phyloP scores from a whole-genome alignment of 2,329 filamentous ascomycete species.

The Teratosphaeria nubilosa region DNA sequence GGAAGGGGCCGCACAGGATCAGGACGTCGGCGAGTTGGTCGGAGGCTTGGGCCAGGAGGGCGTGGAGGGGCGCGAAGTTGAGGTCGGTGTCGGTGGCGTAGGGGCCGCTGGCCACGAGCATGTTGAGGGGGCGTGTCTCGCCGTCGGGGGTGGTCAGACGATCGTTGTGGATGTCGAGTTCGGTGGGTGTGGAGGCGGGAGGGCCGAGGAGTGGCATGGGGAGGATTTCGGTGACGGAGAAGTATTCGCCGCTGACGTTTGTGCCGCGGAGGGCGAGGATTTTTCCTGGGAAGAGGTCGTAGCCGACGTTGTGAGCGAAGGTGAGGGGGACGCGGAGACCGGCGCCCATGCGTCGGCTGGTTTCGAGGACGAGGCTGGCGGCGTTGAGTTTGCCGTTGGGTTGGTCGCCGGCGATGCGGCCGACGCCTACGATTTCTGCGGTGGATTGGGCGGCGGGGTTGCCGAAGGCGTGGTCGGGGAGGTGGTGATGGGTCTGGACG shows the following conservation, averaged over 20 bases:
- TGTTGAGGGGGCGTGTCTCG: conserved; percentile 55
- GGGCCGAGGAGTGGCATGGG: conserved; percentile 62
- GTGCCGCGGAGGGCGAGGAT: conserved; percentile 79
- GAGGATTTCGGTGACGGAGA: conserved; percentile 68
- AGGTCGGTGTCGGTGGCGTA: conserved; percentile 91
- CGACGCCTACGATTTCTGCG: conserved; percentile 78
- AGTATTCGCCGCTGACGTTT: conserved; percentile 77
- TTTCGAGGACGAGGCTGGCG: conserved; percentile 79
- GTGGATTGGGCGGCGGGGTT: conserved; percentile 79
- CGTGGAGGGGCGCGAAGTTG: conserved; percentile 75
- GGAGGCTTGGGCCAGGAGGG: conserved; percentile 67
- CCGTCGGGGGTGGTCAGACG: conserved; percentile 55
- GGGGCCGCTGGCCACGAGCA: conserved; percentile 73
- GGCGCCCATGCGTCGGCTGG: conserved; percentile 70
- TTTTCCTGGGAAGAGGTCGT: conserved; percentile 88
- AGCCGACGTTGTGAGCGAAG: conserved; percentile 54
- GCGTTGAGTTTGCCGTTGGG: conserved; percentile 77
- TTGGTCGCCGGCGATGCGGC: conserved; percentile 81
- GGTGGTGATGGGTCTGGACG: conserved; percentile 60
- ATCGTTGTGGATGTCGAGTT: conserved; percentile 59
- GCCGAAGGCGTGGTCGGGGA: conserved; percentile 74
- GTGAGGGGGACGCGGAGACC: conserved; percentile 74
- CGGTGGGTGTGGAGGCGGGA: conserved; percentile 58
- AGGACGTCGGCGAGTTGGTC: conserved; percentile 67
- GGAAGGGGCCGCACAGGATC: conserved; percentile 74